Percentiles rank a stretch among this genome's conserved stretches.
Evolutionary conservation across 2,329 filamentous ascomycete genomes (phyloP).

Genomic region (Berkeleyomyces basicola): DNA sequence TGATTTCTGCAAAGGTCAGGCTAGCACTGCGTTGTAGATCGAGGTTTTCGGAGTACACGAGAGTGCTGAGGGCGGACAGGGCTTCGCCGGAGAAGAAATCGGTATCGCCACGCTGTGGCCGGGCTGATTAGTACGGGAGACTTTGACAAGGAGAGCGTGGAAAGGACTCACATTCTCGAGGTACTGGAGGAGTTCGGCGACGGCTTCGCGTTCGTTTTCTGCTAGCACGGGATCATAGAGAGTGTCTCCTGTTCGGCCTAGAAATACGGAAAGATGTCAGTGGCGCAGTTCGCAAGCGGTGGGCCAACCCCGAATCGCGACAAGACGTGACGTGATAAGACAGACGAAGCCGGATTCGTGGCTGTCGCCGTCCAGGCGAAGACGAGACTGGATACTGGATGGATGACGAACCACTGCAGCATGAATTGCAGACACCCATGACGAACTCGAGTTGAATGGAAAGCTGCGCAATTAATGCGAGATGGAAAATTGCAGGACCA

Average conservation of each 20-base stretch:
- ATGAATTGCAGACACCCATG: slow-evolving; percentile 49
- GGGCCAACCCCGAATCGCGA: neutral
- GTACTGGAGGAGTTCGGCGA: slow-evolving; percentile 86
- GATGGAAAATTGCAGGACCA: neutral
- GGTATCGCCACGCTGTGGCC: slow-evolving; percentile 68
- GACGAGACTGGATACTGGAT: neutral
- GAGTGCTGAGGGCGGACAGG: slow-evolving; percentile 77
- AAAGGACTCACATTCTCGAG: slow-evolving; percentile 67
- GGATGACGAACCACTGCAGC: slow-evolving; percentile 33
- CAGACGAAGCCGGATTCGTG: neutral
- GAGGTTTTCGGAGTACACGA: slow-evolving; percentile 97
- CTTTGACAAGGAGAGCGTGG: neutral
- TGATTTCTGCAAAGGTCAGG: slow-evolving; percentile 97
- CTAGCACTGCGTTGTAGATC: slow-evolving; percentile 94
- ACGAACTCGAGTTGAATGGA: slow-evolving; percentile 15
- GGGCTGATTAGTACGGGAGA: slow-evolving; percentile 19
- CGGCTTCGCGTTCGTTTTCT: slow-evolving; percentile 91
- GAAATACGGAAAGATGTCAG: neutral
- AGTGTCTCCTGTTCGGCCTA: slow-evolving; percentile 62
- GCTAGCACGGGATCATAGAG: slow-evolving; percentile 77
- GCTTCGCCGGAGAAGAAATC: slow-evolving; percentile 98
- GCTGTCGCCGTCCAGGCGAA: neutral
- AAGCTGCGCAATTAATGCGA: slow-evolving; percentile 8
- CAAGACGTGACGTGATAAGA: no score
- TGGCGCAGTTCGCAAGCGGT: neutral